Evolutionary conservation across 345 rosid species (phyloP).

Genomic region (Murraya paniculata): DNA sequence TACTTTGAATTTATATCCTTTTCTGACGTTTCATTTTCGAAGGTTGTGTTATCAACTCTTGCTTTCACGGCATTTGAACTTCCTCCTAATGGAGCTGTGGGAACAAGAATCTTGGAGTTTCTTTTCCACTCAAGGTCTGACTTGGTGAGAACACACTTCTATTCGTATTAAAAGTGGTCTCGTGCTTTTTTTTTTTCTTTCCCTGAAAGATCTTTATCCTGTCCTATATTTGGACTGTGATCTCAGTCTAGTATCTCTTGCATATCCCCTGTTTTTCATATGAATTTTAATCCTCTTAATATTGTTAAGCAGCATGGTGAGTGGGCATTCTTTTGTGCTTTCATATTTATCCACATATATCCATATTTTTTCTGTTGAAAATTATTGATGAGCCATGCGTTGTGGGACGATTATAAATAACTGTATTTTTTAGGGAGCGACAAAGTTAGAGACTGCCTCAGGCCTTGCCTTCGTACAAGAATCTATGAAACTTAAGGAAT

Average conservation of each 20-base stretch:
- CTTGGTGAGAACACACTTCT: slow-evolving; percentile 49
- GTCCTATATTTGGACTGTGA: background rate
- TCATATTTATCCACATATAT: too few relatives aligned
- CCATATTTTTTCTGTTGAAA: background rate
- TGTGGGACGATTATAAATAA: too few relatives aligned
- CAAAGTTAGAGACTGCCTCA: too few relatives aligned
- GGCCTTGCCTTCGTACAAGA: too few relatives aligned
- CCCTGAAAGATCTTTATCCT: background rate
- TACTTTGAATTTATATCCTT: slow-evolving; percentile 1
- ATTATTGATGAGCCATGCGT: background rate
- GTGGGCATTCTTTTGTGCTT: background rate
- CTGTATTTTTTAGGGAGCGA: too few relatives aligned
- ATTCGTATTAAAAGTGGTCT: background rate
- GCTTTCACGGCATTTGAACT: slow-evolving; percentile 98
- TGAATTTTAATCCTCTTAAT: too few relatives aligned
- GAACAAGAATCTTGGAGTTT: slow-evolving; percentile 83
- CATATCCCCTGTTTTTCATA: background rate
- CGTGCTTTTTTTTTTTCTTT: background rate
- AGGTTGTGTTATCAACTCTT: slow-evolving; percentile 89
- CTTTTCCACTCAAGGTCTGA: slow-evolving; percentile 91
- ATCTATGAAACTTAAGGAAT: too few relatives aligned
- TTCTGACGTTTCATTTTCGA: slow-evolving; percentile 22
- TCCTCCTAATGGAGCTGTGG: slow-evolving; percentile 95
- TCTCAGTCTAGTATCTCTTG: background rate
- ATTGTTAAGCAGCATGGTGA: background rate